phyloP scores from a whole-genome alignment of 2,329 filamentous ascomycete species.

The Clarireedia monteithiana region DNA sequence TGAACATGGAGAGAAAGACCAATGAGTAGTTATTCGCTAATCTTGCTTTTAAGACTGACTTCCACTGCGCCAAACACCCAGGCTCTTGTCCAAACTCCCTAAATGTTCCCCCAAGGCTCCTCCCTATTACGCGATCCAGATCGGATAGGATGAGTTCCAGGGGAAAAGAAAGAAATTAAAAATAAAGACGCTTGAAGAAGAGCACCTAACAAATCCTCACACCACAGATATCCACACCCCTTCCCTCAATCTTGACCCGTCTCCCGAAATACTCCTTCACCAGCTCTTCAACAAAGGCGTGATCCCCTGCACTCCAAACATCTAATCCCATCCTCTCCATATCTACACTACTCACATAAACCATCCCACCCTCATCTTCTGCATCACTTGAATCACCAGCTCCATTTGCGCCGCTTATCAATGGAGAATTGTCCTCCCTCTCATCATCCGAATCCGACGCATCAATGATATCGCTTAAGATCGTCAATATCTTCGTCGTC shows the following conservation, averaged over 20 bases:
- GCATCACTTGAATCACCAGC: conserved; percentile 50
- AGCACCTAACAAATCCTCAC: conserved; percentile 53
- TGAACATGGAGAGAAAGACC: too few relatives aligned
- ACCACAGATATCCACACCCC: conserved; percentile 68
- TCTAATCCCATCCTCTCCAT: conserved; percentile 69
- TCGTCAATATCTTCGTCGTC: conserved; percentile 56
- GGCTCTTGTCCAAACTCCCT: too few relatives aligned
- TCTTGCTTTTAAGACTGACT: too few relatives aligned
- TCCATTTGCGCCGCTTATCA: not conserved
- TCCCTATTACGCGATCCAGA: too few relatives aligned
- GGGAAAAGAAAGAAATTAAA: too few relatives aligned
- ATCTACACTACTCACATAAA: conserved; percentile 56
- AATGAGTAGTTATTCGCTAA: too few relatives aligned
- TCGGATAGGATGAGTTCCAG: too few relatives aligned
- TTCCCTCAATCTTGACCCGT: conserved; percentile 54
- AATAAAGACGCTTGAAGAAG: too few relatives aligned
- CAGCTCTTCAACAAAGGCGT: conserved; percentile 58
- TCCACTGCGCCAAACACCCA: too few relatives aligned
- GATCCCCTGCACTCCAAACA: conserved; percentile 65
- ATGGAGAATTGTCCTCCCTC: conserved; percentile 24
- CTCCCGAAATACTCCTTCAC: conserved; percentile 59
- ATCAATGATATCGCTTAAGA: conserved; percentile 54
- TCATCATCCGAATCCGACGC: conserved; percentile 30
- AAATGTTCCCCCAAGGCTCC: too few relatives aligned
- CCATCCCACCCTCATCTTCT: conserved; percentile 28